Evolutionary conservation across 2,329 filamentous ascomycete species (phyloP).

Genomic region (Tolypocladium guangdongense): DNA sequence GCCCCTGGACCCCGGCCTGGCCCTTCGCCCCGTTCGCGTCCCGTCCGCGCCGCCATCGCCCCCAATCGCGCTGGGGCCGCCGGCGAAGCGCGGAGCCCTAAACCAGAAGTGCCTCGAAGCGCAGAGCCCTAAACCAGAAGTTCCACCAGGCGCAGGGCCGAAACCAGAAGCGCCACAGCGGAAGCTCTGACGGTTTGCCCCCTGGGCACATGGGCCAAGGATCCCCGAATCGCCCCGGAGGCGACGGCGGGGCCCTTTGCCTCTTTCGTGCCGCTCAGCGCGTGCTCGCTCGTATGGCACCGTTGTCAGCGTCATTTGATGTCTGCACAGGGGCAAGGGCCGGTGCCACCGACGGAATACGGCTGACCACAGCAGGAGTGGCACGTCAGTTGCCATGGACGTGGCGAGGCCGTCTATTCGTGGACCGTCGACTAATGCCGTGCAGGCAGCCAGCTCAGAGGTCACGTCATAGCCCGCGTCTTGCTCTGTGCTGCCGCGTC

Average conservation of each 20-base stretch:
- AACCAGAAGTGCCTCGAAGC: too few species aligned
- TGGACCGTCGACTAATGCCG: neutral
- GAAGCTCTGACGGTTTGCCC: neutral
- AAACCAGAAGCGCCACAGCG: neutral
- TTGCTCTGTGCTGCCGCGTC: neutral
- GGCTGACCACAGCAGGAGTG: neutral
- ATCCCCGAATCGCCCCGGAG: neutral
- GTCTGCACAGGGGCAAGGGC: neutral
- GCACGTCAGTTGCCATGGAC: neutral
- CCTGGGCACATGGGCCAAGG: neutral
- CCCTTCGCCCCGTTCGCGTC: neutral
- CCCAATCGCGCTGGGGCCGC: too few species aligned
- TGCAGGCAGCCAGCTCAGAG: neutral
- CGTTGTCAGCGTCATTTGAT: neutral
- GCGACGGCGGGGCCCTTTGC: neutral
- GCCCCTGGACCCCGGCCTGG: too few species aligned
- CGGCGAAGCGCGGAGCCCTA: neutral
- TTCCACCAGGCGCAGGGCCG: too few species aligned
- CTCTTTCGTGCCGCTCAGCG: neutral
- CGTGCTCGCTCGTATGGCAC: too few species aligned
- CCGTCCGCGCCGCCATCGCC: neutral
- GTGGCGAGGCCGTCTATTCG: neutral
- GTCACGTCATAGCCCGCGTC: neutral
- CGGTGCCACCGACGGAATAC: neutral
- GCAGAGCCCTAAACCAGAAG: neutral